Conservation (phyloP, 1,139 yeast species). For the Eremothecium coryli region DNA sequence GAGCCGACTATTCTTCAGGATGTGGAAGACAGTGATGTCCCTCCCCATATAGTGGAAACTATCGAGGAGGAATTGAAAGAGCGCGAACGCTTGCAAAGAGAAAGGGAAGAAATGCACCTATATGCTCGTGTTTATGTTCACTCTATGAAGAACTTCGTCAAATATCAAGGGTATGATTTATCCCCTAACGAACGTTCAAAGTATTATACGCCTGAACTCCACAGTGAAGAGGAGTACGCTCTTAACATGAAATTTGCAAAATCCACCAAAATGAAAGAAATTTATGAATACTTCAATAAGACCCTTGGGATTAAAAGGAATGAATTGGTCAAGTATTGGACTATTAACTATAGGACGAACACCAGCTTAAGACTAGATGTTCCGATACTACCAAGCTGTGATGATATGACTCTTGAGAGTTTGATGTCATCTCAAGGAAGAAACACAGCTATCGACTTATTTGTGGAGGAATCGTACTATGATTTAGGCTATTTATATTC, state of each 20-base stretch:
- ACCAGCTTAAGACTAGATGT: conserved; percentile 60
- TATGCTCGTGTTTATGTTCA: conserved; percentile 55
- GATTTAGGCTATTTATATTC: conserved; percentile 18
- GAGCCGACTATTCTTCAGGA: conserved; percentile 52
- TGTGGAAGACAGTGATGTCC: conserved; percentile 50
- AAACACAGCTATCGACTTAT: conserved; percentile 20
- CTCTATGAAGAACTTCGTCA: conserved; percentile 42
- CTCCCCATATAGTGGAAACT: conserved; percentile 58
- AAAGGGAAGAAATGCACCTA: conserved; percentile 70
- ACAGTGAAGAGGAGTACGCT: conserved; percentile 44
- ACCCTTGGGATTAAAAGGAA: conserved; percentile 34
- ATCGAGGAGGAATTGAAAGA: conserved; percentile 54
- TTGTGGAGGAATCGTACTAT: conserved; percentile 29
- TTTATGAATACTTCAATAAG: conserved; percentile 44
- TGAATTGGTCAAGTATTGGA: conserved; percentile 49
- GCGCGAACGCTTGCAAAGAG: conserved; percentile 47
- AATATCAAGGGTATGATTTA: conserved; percentile 68
- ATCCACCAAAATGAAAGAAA: conserved; percentile 43
- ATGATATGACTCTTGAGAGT: conserved; percentile 36
- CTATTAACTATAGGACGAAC: conserved; percentile 61
- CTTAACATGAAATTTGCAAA: conserved; percentile 46
- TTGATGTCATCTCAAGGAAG: conserved; percentile 32
- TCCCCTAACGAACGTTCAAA: conserved; percentile 46
- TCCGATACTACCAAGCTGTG: conserved; percentile 36
- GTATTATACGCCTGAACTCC: conserved; percentile 41